Conservation (phyloP, 2,329 filamentous ascomycete genomes). For the Nemania sp. region DNA sequence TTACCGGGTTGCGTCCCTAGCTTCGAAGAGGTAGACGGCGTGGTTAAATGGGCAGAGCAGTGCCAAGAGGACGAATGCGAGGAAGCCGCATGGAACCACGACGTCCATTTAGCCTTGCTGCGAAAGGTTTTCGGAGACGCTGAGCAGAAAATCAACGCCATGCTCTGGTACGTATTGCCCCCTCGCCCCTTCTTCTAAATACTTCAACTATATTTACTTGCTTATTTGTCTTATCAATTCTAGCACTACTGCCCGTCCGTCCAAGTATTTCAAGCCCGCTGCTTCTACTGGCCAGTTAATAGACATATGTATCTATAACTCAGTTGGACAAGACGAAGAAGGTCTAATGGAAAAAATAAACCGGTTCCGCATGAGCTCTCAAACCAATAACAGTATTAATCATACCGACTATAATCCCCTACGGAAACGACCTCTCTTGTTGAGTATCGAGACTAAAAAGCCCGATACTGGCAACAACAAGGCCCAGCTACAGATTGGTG, state of each 20-base stretch:
- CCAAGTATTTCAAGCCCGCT: not conserved
- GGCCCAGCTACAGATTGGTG: conserved; percentile 8
- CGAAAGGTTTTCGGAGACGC: not conserved
- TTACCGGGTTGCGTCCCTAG: conserved; percentile 3
- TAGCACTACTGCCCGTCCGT: conserved; percentile 2
- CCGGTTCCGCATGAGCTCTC: not conserved
- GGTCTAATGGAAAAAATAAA: not conserved
- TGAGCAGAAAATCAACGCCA: not conserved
- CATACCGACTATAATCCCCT: conserved; percentile 9
- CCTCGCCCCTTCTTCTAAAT: not conserved
- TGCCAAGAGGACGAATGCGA: not conserved
- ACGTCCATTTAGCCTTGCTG: conserved; percentile 1
- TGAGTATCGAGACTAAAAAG: conserved; percentile 6
- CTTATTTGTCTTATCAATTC: not conserved
- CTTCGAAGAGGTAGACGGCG: conserved; percentile 2
- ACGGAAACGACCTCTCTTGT: conserved; percentile 1
- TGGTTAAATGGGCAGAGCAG: not conserved
- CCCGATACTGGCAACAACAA: not conserved
- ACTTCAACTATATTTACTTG: not conserved
- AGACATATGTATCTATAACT: conserved; percentile 8
- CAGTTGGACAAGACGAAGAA: conserved; percentile 1
- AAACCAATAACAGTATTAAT: conserved; percentile 2
- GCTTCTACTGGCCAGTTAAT: conserved; percentile 1
- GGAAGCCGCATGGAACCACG: conserved; percentile 1
- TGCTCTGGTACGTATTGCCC: not conserved